These are phyloP conservation scores for Pseudogymnoascus sp. DNA, from an alignment of 2,329 filamentous ascomycete genomes.

Conservation along the genomic window DNA sequence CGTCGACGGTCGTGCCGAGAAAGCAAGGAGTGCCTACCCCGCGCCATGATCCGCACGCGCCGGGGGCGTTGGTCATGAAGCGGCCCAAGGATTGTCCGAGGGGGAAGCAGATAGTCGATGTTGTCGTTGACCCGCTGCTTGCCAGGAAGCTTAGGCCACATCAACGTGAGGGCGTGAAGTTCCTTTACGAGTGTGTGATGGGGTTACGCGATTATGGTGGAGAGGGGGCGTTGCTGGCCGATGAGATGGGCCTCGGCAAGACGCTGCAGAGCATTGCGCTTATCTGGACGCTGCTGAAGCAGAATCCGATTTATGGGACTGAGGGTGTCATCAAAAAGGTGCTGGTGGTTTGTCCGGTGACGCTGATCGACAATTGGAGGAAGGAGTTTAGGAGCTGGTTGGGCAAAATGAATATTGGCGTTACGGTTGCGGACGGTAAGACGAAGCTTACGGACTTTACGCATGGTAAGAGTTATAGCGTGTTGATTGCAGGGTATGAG, in stretches of 20 bases:
- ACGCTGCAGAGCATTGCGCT: constrained; percentile 65
- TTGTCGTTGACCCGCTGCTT: constrained; percentile 62
- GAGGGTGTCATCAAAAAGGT: constrained; percentile 59
- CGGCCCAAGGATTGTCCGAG: constrained; percentile 45
- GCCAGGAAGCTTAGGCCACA: constrained; percentile 56
- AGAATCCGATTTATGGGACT: constrained; percentile 54
- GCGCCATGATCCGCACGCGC: constrained; percentile 54
- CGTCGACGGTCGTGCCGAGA: constrained; percentile 40
- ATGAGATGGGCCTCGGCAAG: constrained; percentile 71
- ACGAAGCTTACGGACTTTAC: constrained; percentile 60
- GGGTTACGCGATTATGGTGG: constrained; percentile 58
- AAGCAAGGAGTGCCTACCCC: constrained; percentile 43
- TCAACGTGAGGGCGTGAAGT: constrained; percentile 61
- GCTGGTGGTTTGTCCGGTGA: constrained; percentile 65
- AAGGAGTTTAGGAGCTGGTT: constrained; percentile 69
- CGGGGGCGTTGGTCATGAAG: constrained; percentile 60
- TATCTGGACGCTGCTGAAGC: constrained; percentile 64
- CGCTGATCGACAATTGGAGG: constrained; percentile 64
- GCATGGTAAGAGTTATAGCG: constrained; percentile 56
- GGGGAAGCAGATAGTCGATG: constrained; percentile 61
- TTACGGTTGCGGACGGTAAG: constrained; percentile 56
- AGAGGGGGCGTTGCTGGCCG: constrained; percentile 62
- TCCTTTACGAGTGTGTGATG: constrained; percentile 71
- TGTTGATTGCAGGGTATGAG: constrained; percentile 70
- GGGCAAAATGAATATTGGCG: constrained; percentile 60